These are phyloP conservation scores for Aspergillus mulundensis DNA, from an alignment of 495 filamentous ascomycete genomes.

Conservation along the genomic window DNA sequence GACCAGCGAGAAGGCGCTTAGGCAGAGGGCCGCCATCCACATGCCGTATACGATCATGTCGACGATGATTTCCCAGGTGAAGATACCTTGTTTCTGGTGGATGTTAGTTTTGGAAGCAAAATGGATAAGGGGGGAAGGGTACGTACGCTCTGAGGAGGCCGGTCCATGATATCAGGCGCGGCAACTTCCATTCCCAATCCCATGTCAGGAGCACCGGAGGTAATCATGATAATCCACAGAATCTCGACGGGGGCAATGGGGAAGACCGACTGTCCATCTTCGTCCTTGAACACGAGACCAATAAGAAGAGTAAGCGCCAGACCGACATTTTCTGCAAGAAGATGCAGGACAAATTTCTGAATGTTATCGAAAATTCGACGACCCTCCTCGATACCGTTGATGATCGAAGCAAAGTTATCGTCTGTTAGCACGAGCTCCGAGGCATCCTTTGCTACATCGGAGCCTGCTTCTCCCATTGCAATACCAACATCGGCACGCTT, in stretches of 20 bases:
- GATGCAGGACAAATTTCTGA: conserved; percentile 72
- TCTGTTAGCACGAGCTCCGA: conserved; percentile 76
- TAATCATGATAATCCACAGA: conserved; percentile 76
- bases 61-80: conserved; percentile 62
- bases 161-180: conserved; percentile 61
- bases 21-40: conserved; percentile 66
- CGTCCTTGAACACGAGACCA: conserved; percentile 69
- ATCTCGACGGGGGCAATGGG: conserved; percentile 70
- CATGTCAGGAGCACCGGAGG: conserved; percentile 69
- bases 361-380: conserved; percentile 73
- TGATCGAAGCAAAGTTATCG: conserved; percentile 81
- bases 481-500: conserved; percentile 82
- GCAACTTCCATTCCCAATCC: conserved; percentile 69
- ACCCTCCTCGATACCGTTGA: conserved; percentile 69
- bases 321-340: conserved; percentile 70
- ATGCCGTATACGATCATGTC: conserved; percentile 68
- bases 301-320: conserved; percentile 65
- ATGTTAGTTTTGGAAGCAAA: conserved; percentile 27
- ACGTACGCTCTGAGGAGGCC: conserved; percentile 58
- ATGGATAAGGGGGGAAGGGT: neutral
- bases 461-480: conserved; percentile 73
- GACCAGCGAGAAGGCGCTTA: conserved; percentile 60
- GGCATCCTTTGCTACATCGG: conserved; percentile 84
- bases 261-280: conserved; percentile 59
- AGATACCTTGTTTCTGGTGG: conserved; percentile 59